Base-by-base conservation (phyloP, 2,329 filamentous ascomycete species). In the Venturia effusa region DNA sequence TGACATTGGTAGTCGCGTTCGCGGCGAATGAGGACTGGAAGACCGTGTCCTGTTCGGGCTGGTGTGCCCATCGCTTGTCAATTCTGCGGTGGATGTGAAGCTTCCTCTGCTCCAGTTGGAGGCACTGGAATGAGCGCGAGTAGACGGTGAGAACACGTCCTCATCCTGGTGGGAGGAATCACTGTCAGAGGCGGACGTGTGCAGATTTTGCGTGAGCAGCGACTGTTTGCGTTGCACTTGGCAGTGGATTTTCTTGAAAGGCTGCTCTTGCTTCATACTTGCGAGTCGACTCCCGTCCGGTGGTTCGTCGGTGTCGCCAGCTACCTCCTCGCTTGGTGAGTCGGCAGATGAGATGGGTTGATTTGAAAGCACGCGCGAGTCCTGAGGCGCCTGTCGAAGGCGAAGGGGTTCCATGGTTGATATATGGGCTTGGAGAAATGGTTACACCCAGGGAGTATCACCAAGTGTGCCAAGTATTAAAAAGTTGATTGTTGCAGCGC, bases 41-140 rank as follows among this genome's bases (percentile, higher is more conserved):
- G 91, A 93, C 73, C 85, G 91, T 41, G 90, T 90, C 64, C 91
- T 83, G n/a, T 90, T 76, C 51, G 93, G 92, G 70, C 91, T 97
- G 22, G 92, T 96, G 65, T 95, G 78, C 65, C 90, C 92, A 71
- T 97, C 94, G 75, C 92, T 97, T n/a, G 92, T 97, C 64, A 97
- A 81, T 68, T 97, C 93, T 43, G 89, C 89, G 3, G 91, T 95
- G 1, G 92, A 96, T 57, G 89, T 83, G 66, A 88, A 77, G 76
- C 92, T 96, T 68, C 86, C 79, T 71, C 88, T 93, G 79, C 90
- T 95, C 73, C 87, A 88, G 69, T 88, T 86, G 66, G 89, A 93
- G 66, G 85, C 76, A 67, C 73, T 82, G 45, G 79, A 80, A 65
- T 80, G 69, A 51, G 78, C 77, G 68, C 80, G 75, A 67, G 72